phyloP scores from a whole-genome alignment of 2,329 filamentous ascomycete species.

The Botrytis porri region DNA sequence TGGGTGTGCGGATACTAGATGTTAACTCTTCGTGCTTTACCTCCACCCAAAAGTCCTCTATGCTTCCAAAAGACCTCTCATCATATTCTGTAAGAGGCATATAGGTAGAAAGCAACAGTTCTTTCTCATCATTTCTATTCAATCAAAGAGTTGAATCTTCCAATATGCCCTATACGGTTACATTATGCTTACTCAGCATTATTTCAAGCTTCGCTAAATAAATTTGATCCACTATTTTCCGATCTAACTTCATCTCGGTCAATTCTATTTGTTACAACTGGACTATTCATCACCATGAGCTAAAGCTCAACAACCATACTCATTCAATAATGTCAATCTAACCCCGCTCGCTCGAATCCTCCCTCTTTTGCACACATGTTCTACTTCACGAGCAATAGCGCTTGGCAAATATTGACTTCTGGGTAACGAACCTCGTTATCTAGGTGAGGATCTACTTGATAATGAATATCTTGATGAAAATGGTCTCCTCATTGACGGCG shows the following conservation, averaged over 20 bases:
- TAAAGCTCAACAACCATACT: neutral
- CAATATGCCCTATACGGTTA: neutral
- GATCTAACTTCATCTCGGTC: neutral
- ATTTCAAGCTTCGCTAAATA: neutral
- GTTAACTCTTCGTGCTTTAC: too few species aligned
- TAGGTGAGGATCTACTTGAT: neutral
- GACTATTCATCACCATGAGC: neutral
- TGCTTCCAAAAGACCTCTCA: too few species aligned
- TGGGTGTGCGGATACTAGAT: neutral
- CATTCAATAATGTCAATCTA: neutral
- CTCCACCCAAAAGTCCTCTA: too few species aligned
- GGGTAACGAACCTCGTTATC: neutral
- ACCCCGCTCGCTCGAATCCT: neutral
- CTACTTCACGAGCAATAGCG: neutral
- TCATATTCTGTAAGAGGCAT: too few species aligned
- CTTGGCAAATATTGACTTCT: neutral
- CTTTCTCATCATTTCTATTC: neutral
- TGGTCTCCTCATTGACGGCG: neutral
- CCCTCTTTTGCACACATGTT: neutral
- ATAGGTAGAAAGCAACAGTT: fast-evolving
- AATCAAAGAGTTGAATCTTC: neutral
- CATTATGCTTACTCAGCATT: neutral
- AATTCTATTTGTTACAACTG: neutral
- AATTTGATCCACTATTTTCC: neutral
- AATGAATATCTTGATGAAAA: neutral